phyloP scores from a whole-genome alignment of 192 early-diverging fungal genomes.

The Entrophospora sp. region DNA sequence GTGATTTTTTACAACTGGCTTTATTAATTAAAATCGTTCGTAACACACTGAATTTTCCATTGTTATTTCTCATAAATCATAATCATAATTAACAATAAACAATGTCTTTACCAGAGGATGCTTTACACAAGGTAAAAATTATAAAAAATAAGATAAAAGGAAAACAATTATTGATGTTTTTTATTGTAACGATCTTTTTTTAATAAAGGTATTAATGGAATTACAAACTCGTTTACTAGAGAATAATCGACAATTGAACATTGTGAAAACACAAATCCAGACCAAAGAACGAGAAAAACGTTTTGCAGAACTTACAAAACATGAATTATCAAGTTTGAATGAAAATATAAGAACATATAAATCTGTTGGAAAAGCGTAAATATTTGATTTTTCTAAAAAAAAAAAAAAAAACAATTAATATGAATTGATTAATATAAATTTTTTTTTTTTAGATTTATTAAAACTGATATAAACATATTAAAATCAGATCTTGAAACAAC shows the following conservation, averaged over 20 bases:
- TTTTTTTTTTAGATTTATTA: conserved; percentile 43
- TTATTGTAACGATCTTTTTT: too few species aligned
- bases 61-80: too few species aligned
- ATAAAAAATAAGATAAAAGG: too few species aligned
- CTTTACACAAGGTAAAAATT: too few species aligned
- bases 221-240: conserved; percentile 57
- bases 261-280: conserved; percentile 53
- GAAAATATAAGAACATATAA: conserved; percentile 53
- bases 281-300: conserved; percentile 56
- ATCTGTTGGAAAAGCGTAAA: conserved; percentile 67
- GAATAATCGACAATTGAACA: conserved; percentile 48
- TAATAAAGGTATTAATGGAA: conserved; percentile 54
- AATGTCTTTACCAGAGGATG: too few species aligned
- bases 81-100: too few species aligned
- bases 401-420: neutral
- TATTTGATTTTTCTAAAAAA: neutral
- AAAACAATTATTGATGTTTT: too few species aligned
- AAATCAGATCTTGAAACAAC: conserved; percentile 30
- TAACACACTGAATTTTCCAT: too few species aligned
- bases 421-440: neutral
- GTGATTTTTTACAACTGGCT: too few species aligned
- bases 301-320: conserved; percentile 57
- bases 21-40: too few species aligned
- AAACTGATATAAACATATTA: conserved; percentile 37
- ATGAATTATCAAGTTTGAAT: conserved; percentile 50